phyloP scores from a whole-genome alignment of 306 rosid species.

The Quercus suber region DNA sequence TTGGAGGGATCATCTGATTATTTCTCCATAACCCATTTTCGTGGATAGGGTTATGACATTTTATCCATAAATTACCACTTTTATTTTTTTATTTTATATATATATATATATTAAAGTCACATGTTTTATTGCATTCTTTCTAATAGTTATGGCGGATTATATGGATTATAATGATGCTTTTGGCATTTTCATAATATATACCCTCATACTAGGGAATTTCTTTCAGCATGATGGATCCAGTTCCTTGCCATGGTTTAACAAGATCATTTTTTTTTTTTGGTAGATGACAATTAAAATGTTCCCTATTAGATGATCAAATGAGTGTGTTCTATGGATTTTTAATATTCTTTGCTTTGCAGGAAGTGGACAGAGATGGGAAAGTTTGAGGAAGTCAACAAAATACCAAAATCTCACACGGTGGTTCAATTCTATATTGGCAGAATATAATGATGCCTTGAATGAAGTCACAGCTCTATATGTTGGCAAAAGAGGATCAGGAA shows the following conservation, averaged over 20 bases:
- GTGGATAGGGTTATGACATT: background rate
- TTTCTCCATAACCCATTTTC: background rate
- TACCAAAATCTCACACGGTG: constrained; percentile 75
- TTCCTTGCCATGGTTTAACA: background rate
- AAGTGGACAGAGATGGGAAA: constrained; percentile 88
- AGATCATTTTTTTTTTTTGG: background rate
- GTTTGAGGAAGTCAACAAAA: constrained; percentile 86
- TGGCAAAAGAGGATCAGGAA: constrained; percentile 60
- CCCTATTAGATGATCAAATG: background rate
- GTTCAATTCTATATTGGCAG: constrained; percentile 67
- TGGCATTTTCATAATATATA: background rate
- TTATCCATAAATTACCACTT: background rate
- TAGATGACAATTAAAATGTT: background rate
- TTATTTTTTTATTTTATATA: no score
- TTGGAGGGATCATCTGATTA: background rate
- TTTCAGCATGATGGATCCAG: background rate
- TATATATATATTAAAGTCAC: background rate
- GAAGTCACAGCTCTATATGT: constrained; percentile 51
- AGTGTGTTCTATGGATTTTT: background rate
- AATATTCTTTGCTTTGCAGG: constrained; percentile 41
- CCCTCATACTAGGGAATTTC: background rate
- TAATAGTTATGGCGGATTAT: background rate
- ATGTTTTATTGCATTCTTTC: background rate
- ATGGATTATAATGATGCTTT: no score
- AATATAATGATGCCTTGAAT: constrained; percentile 46